Evolutionary conservation across 2,329 filamentous ascomycete species (phyloP), one percentile per base, ranked within the genome.

Genomic region (Clarireedia hainanense): DNA sequence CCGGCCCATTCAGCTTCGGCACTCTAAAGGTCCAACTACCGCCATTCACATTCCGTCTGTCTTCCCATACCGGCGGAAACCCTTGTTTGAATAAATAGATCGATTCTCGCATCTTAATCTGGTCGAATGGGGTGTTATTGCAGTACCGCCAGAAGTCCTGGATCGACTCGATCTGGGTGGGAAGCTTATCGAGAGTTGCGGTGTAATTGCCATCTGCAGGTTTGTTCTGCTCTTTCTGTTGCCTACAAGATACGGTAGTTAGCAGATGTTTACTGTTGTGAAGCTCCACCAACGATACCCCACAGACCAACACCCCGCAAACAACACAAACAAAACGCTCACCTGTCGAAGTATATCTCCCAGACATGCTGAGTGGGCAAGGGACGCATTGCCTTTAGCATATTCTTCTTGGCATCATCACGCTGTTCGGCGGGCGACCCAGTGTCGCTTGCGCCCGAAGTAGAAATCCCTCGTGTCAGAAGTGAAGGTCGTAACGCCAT

Each of bases 11-110:
- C 59, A 77, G 78, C 76, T 95, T 96, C 61, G 86, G 84, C 46
- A 96, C 86, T 50, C 91, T 85, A 73, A 97, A 95, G 23, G 90
- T 95, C 90, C 90, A 96, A 69, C 88, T 87, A 50, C 92, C 92
- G 52, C 92, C 92, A 59, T 84, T 79, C 58, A 86, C 77, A 72
- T 96, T 96, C 65, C 94, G 84, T 42, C 88, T 82, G 69, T 97
- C 92, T 73, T 91, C 88, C 87, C 87, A 91, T 63, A 90, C 75
- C 56, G 88, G 88, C 60, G 80, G 80, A 71, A 89, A 89, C 37
- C 87, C 87, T 60, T 82, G 77, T 71, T 90, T 90, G 77, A 91
- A 91, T 62, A 91, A 78, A 69, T 91, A 89, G 61, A 91, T 80
- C 47, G 83, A 86, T 72, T 91, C 86, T 66, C 86, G 83, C 76